Evolutionary conservation across 2,329 filamentous ascomycete genomes (phyloP).

Genomic region (Neofusicoccum laricinum): DNA sequence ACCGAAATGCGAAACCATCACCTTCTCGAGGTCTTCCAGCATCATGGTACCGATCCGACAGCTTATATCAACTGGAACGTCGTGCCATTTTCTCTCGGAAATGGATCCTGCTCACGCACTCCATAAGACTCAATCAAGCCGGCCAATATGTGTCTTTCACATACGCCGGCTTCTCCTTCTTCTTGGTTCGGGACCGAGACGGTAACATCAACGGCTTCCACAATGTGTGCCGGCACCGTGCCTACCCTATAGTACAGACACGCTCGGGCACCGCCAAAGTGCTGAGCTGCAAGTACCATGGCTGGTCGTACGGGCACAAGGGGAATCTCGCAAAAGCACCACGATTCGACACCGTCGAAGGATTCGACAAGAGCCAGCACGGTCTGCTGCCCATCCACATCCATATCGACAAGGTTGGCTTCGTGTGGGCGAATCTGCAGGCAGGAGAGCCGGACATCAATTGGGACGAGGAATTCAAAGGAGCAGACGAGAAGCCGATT

Average conservation of each 20-base stretch:
- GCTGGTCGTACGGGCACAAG: constrained; percentile 41
- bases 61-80: constrained; percentile 57
- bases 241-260: constrained; percentile 31
- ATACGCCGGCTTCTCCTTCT: constrained; percentile 51
- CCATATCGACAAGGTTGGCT: constrained; percentile 31
- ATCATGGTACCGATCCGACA: constrained; percentile 53
- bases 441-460: constrained; percentile 30
- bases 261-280: constrained; percentile 32
- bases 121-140: constrained; percentile 47
- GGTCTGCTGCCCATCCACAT: constrained; percentile 34
- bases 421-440: constrained; percentile 38
- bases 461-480: constrained; percentile 31
- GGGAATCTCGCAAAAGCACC: constrained; percentile 42
- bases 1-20: constrained; percentile 18
- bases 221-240: constrained; percentile 43
- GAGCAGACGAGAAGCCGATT: constrained; percentile 32
- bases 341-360: constrained; percentile 38
- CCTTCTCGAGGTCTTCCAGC: constrained; percentile 47
- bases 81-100: constrained; percentile 57
- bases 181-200: constrained; percentile 14
- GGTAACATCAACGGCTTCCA: constrained; percentile 32
- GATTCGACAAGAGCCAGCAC: constrained; percentile 40
- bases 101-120: constrained; percentile 57
- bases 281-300: constrained; percentile 43
- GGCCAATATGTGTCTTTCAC: constrained; percentile 59